A percentile compares a stretch with the other conserved stretches of the same genome.
Conservation (phyloP, 2,329 filamentous ascomycete genomes). For the Beauveria varroae region DNA sequence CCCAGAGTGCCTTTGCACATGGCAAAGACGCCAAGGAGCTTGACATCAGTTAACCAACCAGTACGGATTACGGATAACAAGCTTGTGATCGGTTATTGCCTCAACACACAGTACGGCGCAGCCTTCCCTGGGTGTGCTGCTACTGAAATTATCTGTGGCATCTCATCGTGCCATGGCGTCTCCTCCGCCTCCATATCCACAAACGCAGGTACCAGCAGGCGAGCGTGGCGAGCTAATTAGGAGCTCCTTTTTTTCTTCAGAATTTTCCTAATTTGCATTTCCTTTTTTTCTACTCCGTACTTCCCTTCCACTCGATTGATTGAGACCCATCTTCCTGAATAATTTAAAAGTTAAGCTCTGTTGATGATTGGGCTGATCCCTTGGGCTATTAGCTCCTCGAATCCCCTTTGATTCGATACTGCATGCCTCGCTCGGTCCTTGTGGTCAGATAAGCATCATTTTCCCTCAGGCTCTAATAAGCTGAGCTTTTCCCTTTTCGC, state of each 20-base stretch:
- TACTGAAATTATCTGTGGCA: background rate
- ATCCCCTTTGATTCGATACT: background rate
- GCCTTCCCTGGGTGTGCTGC: background rate
- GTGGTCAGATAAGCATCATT: too few relatives aligned
- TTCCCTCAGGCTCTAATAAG: too few relatives aligned
- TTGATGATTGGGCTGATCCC: background rate
- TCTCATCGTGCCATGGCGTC: background rate
- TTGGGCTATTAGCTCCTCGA: background rate
- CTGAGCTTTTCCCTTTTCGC: too few relatives aligned
- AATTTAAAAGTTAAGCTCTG: background rate
- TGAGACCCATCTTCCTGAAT: background rate
- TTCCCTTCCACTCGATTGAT: background rate
- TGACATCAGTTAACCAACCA: too few relatives aligned
- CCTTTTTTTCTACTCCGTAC: background rate
- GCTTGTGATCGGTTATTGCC: too few relatives aligned
- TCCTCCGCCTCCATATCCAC: background rate
- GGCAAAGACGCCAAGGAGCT: too few relatives aligned
- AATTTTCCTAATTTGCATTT: background rate
- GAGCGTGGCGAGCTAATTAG: background rate
- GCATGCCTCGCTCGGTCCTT: background rate
- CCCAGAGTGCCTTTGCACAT: too few relatives aligned
- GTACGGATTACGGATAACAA: too few relatives aligned
- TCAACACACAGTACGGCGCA: too few relatives aligned
- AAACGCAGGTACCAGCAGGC: slow-evolving; percentile 1
- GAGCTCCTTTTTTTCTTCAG: too few relatives aligned